These are phyloP conservation scores for Taiozyma onychis DNA, from an alignment of 1,139 yeast species.

Conservation along the genomic window DNA sequence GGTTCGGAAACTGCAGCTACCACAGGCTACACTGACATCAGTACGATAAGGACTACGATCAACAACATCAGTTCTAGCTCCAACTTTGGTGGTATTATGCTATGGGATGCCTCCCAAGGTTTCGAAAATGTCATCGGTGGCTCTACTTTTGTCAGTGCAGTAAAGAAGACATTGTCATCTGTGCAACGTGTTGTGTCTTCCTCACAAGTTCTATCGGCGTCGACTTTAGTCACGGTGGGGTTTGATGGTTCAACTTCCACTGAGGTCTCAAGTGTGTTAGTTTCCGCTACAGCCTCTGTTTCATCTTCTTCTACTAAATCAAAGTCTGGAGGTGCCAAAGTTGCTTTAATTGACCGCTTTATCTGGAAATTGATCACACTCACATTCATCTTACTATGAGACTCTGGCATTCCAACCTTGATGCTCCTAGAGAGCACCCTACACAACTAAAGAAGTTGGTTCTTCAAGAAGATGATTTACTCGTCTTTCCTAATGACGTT, in stretches of 20 bases:
- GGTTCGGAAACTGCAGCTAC: conserved; percentile 53
- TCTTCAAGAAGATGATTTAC: background rate
- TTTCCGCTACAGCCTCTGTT: background rate
- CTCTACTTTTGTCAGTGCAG: conserved; percentile 26
- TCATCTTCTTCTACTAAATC: background rate
- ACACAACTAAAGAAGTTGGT: background rate
- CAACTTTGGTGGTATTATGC: conserved; percentile 65
- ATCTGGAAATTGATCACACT: background rate
- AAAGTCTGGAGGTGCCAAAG: background rate
- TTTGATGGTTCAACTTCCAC: background rate
- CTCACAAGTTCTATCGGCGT: background rate
- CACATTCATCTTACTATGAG: background rate
- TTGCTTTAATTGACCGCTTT: background rate
- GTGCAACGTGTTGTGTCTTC: background rate
- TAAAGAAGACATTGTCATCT: conserved; percentile 18
- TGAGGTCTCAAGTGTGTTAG: background rate
- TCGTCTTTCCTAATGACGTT: background rate
- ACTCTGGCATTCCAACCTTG: background rate
- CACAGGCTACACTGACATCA: conserved; percentile 45
- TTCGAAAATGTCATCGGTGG: conserved; percentile 47
- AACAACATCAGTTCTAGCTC: conserved; percentile 8
- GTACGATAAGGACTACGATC: conserved; percentile 26
- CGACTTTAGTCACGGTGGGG: background rate
- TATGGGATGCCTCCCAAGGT: conserved; percentile 81
- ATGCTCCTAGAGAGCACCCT: background rate